phyloP scores from a whole-genome alignment of 495 filamentous ascomycete species.

The Podospora didyma region DNA sequence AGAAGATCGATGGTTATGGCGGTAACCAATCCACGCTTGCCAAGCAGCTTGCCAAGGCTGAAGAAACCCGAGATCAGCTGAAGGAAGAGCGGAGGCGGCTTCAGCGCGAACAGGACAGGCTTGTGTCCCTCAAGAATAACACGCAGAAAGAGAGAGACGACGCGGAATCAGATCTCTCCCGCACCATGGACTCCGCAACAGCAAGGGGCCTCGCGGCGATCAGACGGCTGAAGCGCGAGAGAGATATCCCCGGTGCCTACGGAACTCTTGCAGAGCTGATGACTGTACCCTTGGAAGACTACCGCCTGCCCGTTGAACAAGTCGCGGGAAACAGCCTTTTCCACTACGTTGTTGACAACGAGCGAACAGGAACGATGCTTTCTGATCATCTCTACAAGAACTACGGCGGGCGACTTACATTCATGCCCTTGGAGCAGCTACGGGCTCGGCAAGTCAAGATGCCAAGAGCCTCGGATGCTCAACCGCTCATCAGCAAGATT shows the following conservation, averaged over 20 bases:
- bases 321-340: slow-evolving; percentile 91
- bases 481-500: slow-evolving; percentile 82
- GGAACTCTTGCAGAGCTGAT: slow-evolving; percentile 90
- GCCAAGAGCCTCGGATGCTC: slow-evolving; percentile 80
- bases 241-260: slow-evolving; percentile 81
- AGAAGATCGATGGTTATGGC: slow-evolving; percentile 73
- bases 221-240: slow-evolving; percentile 68
- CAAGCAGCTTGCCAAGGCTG: slow-evolving; percentile 70
- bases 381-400: slow-evolving; percentile 75
- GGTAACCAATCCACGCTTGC: slow-evolving; percentile 66
- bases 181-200: slow-evolving; percentile 86
- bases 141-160: slow-evolving; percentile 67
- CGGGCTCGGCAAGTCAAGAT: slow-evolving; percentile 64
- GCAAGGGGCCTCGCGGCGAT: slow-evolving; percentile 79
- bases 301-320: slow-evolving; percentile 85
- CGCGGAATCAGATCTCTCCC: slow-evolving; percentile 70
- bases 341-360: slow-evolving; percentile 94
- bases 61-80: slow-evolving; percentile 74
- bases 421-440: slow-evolving; percentile 86
- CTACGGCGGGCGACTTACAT: slow-evolving; percentile 83
- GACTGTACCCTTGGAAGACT: slow-evolving; percentile 70
- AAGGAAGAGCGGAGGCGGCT: slow-evolving; percentile 87
- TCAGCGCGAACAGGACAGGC: slow-evolving; percentile 84
- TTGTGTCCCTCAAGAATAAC: slow-evolving; percentile 71
- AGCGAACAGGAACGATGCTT: slow-evolving; percentile 77